A percentile compares a stretch with the other conserved stretches of the same genome.
phyloP scores from a whole-genome alignment of 805 yeast genomes.

The Saccharomycopsis schoenii region DNA sequence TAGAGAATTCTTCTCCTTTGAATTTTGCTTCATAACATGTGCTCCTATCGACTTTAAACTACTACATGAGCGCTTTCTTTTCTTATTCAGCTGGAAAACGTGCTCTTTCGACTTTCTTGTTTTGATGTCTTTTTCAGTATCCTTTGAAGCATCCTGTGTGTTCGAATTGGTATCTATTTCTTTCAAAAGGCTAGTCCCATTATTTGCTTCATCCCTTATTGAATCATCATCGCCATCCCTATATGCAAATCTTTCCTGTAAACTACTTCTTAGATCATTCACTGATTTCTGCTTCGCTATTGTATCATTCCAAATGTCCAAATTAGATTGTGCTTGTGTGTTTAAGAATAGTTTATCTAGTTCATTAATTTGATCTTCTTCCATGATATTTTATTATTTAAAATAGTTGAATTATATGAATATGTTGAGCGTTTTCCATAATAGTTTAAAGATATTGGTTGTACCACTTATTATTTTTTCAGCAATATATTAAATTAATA shows the following conservation, averaged over 20 bases:
- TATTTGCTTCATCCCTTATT: too few relatives aligned
- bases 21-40: slow-evolving; percentile 1
- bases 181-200: neutral
- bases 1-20: slow-evolving; percentile 17
- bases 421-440: neutral
- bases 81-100: neutral
- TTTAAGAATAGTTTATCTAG: slow-evolving; percentile 3
- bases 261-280: neutral
- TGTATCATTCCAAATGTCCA: slow-evolving; percentile 9
- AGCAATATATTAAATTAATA: too few relatives aligned
- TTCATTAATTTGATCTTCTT: neutral
- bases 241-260: neutral
- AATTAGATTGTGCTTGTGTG: slow-evolving; percentile 10
- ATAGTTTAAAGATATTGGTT: neutral
- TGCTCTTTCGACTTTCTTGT: neutral
- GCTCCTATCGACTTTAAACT: slow-evolving; percentile 1
- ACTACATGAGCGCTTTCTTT: neutral
- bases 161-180: neutral
- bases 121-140: neutral
- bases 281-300: slow-evolving; percentile 4
- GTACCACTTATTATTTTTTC: neutral
- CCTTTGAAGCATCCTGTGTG: neutral
- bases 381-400: neutral
- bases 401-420: neutral
- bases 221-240: neutral